Percentiles rank a stretch among this genome's conserved stretches.
phyloP scores from a whole-genome alignment of 2,329 filamentous ascomycete genomes.

The Trichoderma pleuroti region DNA sequence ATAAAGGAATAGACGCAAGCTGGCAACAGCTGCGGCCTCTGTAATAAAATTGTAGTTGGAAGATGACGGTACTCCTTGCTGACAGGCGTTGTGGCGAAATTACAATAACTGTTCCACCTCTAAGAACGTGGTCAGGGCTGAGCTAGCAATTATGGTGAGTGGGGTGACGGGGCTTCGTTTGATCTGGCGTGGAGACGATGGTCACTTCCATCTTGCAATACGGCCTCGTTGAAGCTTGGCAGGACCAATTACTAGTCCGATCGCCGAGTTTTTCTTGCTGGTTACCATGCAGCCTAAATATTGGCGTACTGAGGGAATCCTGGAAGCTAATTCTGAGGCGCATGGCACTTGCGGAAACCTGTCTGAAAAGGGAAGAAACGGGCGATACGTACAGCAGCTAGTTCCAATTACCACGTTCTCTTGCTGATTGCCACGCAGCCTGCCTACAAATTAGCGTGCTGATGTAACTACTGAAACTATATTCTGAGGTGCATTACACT shows the following conservation, averaged over 20 bases:
- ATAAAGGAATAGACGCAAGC: neutral
- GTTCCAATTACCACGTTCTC: neutral
- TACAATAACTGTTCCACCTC: too few species aligned
- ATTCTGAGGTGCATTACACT: neutral
- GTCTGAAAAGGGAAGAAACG: neutral
- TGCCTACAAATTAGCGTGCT: neutral
- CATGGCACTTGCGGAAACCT: neutral
- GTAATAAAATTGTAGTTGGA: neutral
- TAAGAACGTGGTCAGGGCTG: neutral
- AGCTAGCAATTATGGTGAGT: neutral
- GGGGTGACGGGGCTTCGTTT: neutral
- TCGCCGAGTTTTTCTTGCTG: neutral
- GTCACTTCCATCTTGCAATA: neutral
- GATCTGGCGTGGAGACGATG: neutral
- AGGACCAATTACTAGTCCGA: neutral
- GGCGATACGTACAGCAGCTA: neutral
- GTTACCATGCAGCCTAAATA: neutral
- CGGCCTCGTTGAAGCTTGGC: neutral
- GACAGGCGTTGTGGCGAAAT: neutral
- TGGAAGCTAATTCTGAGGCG: neutral
- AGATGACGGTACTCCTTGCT: neutral
- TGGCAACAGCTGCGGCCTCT: neutral
- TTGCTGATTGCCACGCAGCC: neutral
- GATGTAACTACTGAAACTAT: neutral
- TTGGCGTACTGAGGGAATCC: neutral